Conservation (phyloP, 23 red algal species). For the Gracilaria domingensis region DNA sequence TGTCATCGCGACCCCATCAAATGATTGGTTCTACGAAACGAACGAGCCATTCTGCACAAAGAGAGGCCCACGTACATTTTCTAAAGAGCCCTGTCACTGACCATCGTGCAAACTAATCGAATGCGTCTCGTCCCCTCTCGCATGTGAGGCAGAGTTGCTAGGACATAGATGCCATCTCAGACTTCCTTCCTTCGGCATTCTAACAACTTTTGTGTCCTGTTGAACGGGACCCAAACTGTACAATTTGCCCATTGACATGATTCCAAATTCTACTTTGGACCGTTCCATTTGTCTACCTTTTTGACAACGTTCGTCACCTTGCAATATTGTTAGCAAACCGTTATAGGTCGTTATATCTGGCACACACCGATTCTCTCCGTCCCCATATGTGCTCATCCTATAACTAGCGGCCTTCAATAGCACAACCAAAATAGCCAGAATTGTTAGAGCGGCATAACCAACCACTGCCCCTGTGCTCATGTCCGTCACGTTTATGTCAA, state of each 20-base stretch:
- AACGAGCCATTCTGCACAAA: too few relatives aligned
- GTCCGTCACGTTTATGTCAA: slow-evolving; percentile 5
- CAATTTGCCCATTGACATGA: neutral
- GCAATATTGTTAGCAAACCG: neutral
- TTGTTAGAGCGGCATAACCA: neutral
- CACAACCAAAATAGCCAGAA: neutral
- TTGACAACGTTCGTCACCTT: neutral
- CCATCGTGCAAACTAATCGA: too few relatives aligned
- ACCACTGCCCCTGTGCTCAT: neutral
- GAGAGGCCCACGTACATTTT: too few relatives aligned
- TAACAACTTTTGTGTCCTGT: neutral
- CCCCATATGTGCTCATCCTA: neutral
- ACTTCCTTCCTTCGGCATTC: neutral
- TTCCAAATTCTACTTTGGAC: slow-evolving; percentile 12
- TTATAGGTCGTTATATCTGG: neutral
- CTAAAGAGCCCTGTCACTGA: too few relatives aligned
- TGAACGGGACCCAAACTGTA: neutral
- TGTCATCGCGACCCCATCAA: too few relatives aligned
- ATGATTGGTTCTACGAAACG: too few relatives aligned
- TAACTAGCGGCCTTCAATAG: neutral
- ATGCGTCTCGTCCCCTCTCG: neutral
- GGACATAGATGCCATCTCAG: neutral
- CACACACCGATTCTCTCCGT: neutral
- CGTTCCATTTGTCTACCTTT: neutral
- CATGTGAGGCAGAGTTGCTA: neutral